Evolutionary conservation across 2,329 filamentous ascomycete species (phyloP), one percentile per base, ranked within the genome.

Genomic region (Tolypocladium ovalisporum): DNA sequence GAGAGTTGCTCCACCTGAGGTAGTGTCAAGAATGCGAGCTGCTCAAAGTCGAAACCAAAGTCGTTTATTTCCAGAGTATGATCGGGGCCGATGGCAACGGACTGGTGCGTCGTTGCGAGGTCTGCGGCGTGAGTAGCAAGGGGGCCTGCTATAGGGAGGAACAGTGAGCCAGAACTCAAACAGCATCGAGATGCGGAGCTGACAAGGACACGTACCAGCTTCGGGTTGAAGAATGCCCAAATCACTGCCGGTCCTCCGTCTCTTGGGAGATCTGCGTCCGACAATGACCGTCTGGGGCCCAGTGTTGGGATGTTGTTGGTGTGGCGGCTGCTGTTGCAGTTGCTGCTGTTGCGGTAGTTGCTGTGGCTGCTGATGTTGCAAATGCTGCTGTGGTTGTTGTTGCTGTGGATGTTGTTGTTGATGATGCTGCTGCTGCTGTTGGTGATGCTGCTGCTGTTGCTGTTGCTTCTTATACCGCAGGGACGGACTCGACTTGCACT

Each of bases 401-500:
- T 54, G 55, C 29, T 60, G 58, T 24, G 58, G 58, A 40, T 51
- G 56, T 37, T 59, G 59, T n/a, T 61, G 59, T 8, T 65, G 61
- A 1, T 57, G 55, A 22, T 56, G 58, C 19, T 61, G 62, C 27
- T 61, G 62, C 13, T 63, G 61, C 9, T 61, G 57, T 24, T 62
- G 61, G 9, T 64, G 62, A 1, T 62, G 59, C 0, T 56, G 59
- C 2, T 65, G 65, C 10, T 65, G 63, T n/a, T 66, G 67, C 5
- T 68, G 65, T 34, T 70, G 67, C 63, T 72, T 73, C 63, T 66
- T 68, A 63, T 73, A 70, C 10, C 69, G 65, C 44, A 74, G 62
- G 7, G 75, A 77, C 3, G 73, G 74, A 59, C 75, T 78, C 34
- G 70, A 76, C 59, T 70, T 76, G 69, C 75, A 78, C 59, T 73